phyloP scores from a whole-genome alignment of 2,329 filamentous ascomycete genomes.

The Sporothrix protearum region DNA sequence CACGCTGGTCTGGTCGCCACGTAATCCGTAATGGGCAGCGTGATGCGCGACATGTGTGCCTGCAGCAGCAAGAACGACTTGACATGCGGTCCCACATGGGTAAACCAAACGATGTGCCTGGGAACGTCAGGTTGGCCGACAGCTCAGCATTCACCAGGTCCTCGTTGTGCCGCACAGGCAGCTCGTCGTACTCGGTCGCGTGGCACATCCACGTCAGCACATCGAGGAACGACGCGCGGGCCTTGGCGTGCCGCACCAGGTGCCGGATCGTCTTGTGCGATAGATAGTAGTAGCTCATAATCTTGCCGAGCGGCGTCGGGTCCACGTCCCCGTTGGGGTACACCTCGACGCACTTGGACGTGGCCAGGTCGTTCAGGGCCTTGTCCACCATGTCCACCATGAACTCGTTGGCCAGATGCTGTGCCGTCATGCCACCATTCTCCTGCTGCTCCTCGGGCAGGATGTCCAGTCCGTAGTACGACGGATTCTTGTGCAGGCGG shows the following conservation, averaged over 20 bases:
- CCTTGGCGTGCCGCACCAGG: constrained; percentile 67
- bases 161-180: constrained; percentile 96
- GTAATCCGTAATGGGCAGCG: constrained; percentile 93
- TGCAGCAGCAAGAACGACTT: constrained; percentile 93
- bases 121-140: constrained; percentile 70
- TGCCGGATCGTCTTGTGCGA: constrained; percentile 92
- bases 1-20: constrained; percentile 85
- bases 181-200: constrained; percentile 93
- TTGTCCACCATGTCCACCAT: constrained; percentile 91
- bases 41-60: constrained; percentile 88
- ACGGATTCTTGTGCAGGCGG: constrained; percentile 93
- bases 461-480: constrained; percentile 94
- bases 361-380: constrained; percentile 74
- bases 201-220: constrained; percentile 88
- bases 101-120: constrained; percentile 59
- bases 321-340: constrained; percentile 87
- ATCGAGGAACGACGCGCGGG: constrained; percentile 65
- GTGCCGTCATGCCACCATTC: constrained; percentile 58
- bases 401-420: constrained; percentile 85
- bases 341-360: constrained; percentile 78
- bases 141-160: constrained; percentile 94
- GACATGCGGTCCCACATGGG: constrained; percentile 98
- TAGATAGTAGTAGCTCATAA: constrained; percentile 99
- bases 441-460: constrained; percentile 66
- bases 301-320: constrained; percentile 87